A percentile compares a stretch with the other conserved stretches of the same genome.
These are phyloP conservation scores for Yamadazyma triangularis DNA, from an alignment of 1,139 yeast species.

Conservation along the genomic window DNA sequence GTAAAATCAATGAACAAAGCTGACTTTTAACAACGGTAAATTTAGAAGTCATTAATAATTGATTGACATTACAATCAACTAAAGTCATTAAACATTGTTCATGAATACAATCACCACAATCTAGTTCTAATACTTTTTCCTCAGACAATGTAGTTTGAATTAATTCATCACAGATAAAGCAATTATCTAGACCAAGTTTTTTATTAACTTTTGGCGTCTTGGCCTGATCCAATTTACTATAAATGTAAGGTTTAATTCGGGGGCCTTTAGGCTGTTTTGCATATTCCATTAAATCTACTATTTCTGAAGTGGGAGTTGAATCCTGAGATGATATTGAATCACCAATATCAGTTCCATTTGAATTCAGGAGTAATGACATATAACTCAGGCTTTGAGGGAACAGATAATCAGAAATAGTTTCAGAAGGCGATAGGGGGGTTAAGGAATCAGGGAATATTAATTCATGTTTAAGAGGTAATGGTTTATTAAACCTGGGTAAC, in stretches of 20 bases:
- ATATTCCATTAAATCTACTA: not conserved
- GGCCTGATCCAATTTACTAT: constrained; percentile 11
- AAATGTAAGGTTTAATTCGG: constrained; percentile 21
- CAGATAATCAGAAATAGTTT: not conserved
- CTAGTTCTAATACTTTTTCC: constrained; percentile 29
- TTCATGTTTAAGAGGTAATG: not conserved
- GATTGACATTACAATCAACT: constrained; percentile 10
- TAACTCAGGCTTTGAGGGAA: not conserved
- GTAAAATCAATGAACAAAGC: constrained; percentile 8
- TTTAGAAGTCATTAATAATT: constrained; percentile 3
- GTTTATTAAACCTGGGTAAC: constrained; percentile 3
- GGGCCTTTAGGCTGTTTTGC: constrained; percentile 17
- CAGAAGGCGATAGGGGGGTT: constrained; percentile 10
- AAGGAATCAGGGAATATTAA: constrained; percentile 9
- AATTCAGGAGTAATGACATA: constrained; percentile 4
- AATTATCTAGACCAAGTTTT: constrained; percentile 10
- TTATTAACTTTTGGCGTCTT: constrained; percentile 4
- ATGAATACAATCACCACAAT: constrained; percentile 38
- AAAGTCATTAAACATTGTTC: constrained; percentile 30
- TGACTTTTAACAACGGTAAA: constrained; percentile 8
- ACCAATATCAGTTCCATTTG: constrained; percentile 2
- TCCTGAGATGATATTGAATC: constrained; percentile 4
- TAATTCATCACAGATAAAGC: constrained; percentile 36
- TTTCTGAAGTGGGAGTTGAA: constrained; percentile 2
- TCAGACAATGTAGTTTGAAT: constrained; percentile 27